Percentiles rank a stretch among this genome's conserved stretches.
Evolutionary conservation across 2,329 filamentous ascomycete species (phyloP).

Genomic region (Herpotrichia juniperi): DNA sequence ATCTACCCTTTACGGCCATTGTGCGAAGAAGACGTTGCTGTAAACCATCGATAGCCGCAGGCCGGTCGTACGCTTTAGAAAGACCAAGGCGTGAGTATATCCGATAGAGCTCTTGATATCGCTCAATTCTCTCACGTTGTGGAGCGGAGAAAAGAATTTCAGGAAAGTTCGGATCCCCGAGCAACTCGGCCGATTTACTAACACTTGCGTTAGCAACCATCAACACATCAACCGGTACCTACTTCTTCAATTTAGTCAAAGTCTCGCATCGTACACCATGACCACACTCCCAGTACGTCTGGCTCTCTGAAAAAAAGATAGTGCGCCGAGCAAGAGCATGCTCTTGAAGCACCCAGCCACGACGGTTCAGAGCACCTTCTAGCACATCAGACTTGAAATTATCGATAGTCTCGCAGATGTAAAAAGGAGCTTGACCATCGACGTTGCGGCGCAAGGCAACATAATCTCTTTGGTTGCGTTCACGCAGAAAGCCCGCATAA

Average conservation of each 20-base stretch:
- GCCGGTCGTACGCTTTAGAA: constrained; percentile 2
- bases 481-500: constrained; percentile 10
- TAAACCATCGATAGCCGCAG: constrained; percentile 11
- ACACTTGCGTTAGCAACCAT: too few relatives aligned
- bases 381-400: constrained; percentile 23
- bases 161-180: constrained; percentile 13
- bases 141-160: background rate
- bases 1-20: constrained; percentile 5
- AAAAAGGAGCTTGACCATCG: constrained; percentile 1
- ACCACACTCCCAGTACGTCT: constrained; percentile 32
- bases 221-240: background rate
- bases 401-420: constrained; percentile 21
- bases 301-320: constrained; percentile 25
- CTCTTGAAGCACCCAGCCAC: constrained; percentile 32
- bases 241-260: constrained; percentile 14
- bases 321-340: constrained; percentile 23
- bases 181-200: constrained; percentile 20
- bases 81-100: constrained; percentile 8
- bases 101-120: constrained; percentile 9
- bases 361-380: constrained; percentile 14
- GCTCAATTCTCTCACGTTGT: constrained; percentile 6
- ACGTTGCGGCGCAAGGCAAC: background rate
- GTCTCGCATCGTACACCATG: constrained; percentile 18
- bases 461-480: background rate
- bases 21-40: constrained; percentile 9